Base-by-base conservation (phyloP, 106 monocot genomes). In the Xerophyta viscosa region DNA sequence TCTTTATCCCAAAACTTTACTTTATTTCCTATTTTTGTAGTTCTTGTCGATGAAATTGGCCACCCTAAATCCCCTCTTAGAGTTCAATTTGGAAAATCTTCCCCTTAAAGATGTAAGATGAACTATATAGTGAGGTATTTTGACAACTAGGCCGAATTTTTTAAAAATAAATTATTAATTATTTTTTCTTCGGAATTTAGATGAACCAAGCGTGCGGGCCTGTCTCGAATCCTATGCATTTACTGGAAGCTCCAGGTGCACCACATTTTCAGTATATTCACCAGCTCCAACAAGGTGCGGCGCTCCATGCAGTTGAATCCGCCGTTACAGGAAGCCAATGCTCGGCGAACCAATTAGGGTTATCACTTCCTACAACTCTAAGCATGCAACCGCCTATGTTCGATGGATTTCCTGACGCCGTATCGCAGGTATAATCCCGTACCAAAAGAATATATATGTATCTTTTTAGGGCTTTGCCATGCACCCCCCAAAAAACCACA, bases 11-110 rank as follows among this genome's bases (percentile, higher is more conserved):
- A 15, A 33, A 12, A 39, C 13, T 39, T 23, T 24, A 13, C n/a
- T n/a, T n/a, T 21, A 18, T 53, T 54, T 49, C 13, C 24, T 29
- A n/a, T 37, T 57, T 61, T 31, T 61, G n/a, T 80, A 86, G 86
- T 86, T 86, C 48, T 70, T 86, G 0, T 86, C 86, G 0, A 81
- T 86, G 86, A 86, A 86, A 46, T 39, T 86, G 42, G 66, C 86
- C 15, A 73, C 77, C 2, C 62, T 81, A 30, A 81, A 86, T 73
- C 81, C 77, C 3, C 76, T 31, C 14, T 41, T 76, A 30, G 86
- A 86, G 17, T 58, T 66, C 55, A 64, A 50, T 56, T 46, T 73
- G 42, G 84, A 85, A 29, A 68, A 37, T 37, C 31, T 77, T 37
- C 52, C 67, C 26, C 31, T 8, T 8, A 81, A 86, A 61, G 81